Evolutionary conservation across 2,329 filamentous ascomycete species (phyloP), one percentile per base, ranked within the genome.

Genomic region (Dactylonectria estremocensis): DNA sequence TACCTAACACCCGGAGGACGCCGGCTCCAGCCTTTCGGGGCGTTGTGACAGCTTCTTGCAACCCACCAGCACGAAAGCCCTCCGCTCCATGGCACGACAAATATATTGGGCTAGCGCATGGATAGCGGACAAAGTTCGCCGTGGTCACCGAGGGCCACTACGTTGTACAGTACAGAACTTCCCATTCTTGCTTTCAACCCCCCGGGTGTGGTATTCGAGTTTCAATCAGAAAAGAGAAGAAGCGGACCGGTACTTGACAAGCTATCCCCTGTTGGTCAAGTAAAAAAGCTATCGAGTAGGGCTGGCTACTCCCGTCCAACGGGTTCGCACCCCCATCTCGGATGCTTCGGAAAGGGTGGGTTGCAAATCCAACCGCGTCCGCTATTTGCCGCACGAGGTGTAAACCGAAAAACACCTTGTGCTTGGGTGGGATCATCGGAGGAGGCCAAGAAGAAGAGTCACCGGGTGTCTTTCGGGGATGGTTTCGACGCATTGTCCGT

Each of bases 281-380:
- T 61, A 37, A 11, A 37, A 28, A 33, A 43, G 8, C 35, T 20
- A 11, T 43, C 37, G 31, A 50, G n/a, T 40, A 28, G 18, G 24
- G 35, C 31, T 22, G 40, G 31, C 55, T 52, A 31, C 55, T 66
- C 37, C 63, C 57, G 63, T 50, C 8, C 18, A 45, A 61, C 55
- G 53, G 61, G 49, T 65, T 60, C 52, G 40, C 58, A 50, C 63
- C 52, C 52, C 58, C 58, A n/a, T 45, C 40, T 45, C 64, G 64
- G 64, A 66, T 57, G 64, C 64, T 45, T 61, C 64, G 64, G 64
- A 60, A 46, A 45, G 43, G 46, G 52, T 48, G 31, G 33, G 28
- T 37, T 35, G 35, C 49, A 31, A 18, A 20, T 37, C 18, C 50
- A 62, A 62, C 50, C 40, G 50, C 31, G 40, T 31, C 50, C 59